phyloP scores from a whole-genome alignment of 352 stramenopile genomes.

The Labyrinthula sp. region DNA sequence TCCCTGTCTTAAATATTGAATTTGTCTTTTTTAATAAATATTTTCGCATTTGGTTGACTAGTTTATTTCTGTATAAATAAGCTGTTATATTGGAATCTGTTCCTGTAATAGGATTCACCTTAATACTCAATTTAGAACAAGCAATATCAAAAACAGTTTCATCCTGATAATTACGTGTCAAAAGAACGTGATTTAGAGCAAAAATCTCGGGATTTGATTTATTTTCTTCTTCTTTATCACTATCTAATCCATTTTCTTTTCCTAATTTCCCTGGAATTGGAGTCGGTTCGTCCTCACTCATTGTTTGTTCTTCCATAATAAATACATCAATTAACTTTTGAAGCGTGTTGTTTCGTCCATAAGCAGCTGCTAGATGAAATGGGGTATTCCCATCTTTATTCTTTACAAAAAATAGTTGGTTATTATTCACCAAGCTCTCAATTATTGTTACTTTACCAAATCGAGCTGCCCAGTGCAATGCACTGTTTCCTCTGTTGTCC shows the following conservation, averaged over 20 bases:
- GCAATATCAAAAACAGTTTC: slow-evolving; percentile 30
- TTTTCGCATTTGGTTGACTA: slow-evolving; percentile 7
- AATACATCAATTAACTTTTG: slow-evolving; percentile 8
- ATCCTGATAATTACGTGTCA: slow-evolving; percentile 26
- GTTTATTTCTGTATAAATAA: slow-evolving; percentile 1
- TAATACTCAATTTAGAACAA: slow-evolving; percentile 7
- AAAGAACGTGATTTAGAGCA: slow-evolving; percentile 10
- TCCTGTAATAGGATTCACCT: background rate
- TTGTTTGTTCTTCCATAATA: background rate
- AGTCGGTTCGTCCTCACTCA: background rate
- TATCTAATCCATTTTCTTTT: slow-evolving; percentile 1
- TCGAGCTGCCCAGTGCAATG: slow-evolving; percentile 33
- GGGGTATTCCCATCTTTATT: slow-evolving; percentile 31
- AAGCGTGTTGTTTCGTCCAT: slow-evolving; percentile 9
- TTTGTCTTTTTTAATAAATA: slow-evolving; percentile 30
- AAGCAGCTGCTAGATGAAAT: slow-evolving; percentile 27
- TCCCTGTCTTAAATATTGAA: slow-evolving; percentile 47
- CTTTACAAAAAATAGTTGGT: background rate
- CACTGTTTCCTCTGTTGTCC: slow-evolving; percentile 31
- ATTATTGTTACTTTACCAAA: slow-evolving; percentile 26
- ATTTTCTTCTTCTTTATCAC: slow-evolving; percentile 8
- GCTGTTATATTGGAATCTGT: background rate
- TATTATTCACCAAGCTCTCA: slow-evolving; percentile 18
- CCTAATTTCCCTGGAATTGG: background rate
- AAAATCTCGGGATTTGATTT: background rate